These are phyloP conservation scores for Pseudogymnoascus sp. DNA, from an alignment of 2,329 filamentous ascomycete species.

Conservation along the genomic window DNA sequence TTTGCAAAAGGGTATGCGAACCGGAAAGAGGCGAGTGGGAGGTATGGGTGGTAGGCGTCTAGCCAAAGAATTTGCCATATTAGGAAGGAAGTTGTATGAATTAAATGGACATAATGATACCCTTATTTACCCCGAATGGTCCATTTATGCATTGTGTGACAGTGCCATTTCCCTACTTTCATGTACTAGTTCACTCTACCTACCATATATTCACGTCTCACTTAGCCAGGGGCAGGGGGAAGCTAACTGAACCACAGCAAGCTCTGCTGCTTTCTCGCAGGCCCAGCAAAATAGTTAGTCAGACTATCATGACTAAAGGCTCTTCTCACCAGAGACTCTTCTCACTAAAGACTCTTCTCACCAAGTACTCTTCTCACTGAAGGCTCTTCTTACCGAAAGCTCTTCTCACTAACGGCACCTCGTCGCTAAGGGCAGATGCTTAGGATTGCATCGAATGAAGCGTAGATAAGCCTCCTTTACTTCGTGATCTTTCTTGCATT, in stretches of 20 bases:
- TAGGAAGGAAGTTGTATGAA: slow-evolving; percentile 1
- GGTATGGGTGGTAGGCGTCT: slow-evolving; percentile 68
- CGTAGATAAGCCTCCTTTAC: no score
- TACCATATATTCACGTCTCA: neutral
- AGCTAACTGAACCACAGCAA: no score
- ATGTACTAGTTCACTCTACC: no score
- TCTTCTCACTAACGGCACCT: no score
- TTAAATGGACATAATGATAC: slow-evolving; percentile 10
- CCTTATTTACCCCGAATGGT: neutral
- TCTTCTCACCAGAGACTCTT: no score
- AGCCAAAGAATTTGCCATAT: neutral
- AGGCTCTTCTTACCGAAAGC: neutral
- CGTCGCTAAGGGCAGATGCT: no score
- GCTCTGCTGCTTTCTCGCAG: no score
- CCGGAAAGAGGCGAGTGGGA: slow-evolving; percentile 70
- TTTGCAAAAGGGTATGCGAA: slow-evolving; percentile 76
- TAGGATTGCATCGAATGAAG: no score
- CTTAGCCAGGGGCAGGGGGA: neutral
- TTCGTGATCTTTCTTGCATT: no score
- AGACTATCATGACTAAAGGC: no score
- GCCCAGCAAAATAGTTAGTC: no score
- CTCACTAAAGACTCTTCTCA: neutral
- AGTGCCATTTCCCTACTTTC: neutral
- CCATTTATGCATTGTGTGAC: neutral
- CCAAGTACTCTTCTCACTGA: neutral